Conservation (phyloP, 176 grass and related monocot genomes). For the Canna indica region DNA sequence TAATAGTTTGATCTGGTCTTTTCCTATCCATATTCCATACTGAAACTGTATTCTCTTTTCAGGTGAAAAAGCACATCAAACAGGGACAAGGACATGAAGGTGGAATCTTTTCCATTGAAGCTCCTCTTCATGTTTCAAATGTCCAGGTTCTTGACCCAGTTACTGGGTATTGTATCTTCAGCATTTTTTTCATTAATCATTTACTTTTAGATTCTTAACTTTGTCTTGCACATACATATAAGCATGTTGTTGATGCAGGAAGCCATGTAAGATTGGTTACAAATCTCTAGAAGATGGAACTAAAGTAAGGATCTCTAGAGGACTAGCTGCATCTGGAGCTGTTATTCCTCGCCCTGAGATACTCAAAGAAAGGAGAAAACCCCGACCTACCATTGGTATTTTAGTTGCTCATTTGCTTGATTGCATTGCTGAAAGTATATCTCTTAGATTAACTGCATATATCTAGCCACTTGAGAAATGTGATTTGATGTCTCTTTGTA, state of each 20-base stretch:
- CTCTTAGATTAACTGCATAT: not conserved
- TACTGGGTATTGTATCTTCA: conserved; percentile 43
- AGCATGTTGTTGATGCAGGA: conserved; percentile 26
- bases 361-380: conserved; percentile 88
- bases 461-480: not conserved
- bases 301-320: conserved; percentile 73
- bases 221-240: not conserved
- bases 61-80: conserved; percentile 98
- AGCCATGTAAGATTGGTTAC: conserved; percentile 73
- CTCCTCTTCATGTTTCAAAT: conserved; percentile 99
- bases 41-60: conserved; percentile 21
- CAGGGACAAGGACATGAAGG: conserved; percentile 81
- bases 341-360: conserved; percentile 85
- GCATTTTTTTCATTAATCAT: conserved; percentile 3
- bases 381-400: conserved; percentile 58
- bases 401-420: conserved; percentile 12
- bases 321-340: conserved; percentile 59
- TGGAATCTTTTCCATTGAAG: conserved; percentile 96
- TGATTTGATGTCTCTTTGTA: not conserved
- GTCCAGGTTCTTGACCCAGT: conserved; percentile 83
- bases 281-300: conserved; percentile 74
- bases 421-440: conserved; percentile 11
- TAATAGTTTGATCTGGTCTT: not conserved
- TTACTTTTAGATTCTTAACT: not conserved
- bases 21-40: not conserved